Percentiles rank a stretch among this genome's conserved stretches.
These are phyloP conservation scores for Boechera retrofracta DNA, from an alignment of 345 rosid species.

Conservation along the genomic window DNA sequence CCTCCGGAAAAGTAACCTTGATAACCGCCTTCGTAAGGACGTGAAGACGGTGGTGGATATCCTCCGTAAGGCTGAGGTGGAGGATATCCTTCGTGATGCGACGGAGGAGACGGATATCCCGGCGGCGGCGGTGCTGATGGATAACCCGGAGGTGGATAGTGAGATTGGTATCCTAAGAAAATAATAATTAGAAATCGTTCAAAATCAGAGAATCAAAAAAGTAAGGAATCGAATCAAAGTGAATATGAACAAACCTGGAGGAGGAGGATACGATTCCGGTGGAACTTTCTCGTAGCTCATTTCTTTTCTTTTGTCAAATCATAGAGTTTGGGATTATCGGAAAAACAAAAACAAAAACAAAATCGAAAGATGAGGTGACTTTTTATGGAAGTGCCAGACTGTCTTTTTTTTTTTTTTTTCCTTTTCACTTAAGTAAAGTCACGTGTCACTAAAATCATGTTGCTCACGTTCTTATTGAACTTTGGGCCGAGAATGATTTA, in stretches of 20 bases:
- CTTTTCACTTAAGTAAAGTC: not conserved
- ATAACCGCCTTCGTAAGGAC: slow-evolving; percentile 62
- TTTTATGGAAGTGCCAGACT: not conserved
- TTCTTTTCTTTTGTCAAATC: slow-evolving; percentile 15
- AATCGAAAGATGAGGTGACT: not conserved
- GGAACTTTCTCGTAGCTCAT: slow-evolving; percentile 74
- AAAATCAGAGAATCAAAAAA: slow-evolving; percentile 26
- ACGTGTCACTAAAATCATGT: slow-evolving; percentile 12
- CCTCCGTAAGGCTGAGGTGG: slow-evolving; percentile 53
- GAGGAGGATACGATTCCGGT: slow-evolving; percentile 65
- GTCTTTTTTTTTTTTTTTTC: not conserved
- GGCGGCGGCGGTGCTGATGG: slow-evolving; percentile 65
- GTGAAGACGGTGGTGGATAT: slow-evolving; percentile 57
- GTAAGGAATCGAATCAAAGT: not conserved
- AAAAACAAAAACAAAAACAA: not conserved
- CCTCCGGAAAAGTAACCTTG: slow-evolving; percentile 81
- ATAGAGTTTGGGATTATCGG: slow-evolving; percentile 18
- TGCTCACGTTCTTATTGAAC: slow-evolving; percentile 26
- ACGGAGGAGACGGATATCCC: slow-evolving; percentile 53
- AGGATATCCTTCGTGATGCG: slow-evolving; percentile 50
- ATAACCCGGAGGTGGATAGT: slow-evolving; percentile 61
- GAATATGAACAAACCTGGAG: slow-evolving; percentile 54
- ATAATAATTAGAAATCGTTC: not conserved
- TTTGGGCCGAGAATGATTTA: not conserved
- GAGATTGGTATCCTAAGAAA: slow-evolving; percentile 55